Percentiles rank a stretch among this genome's conserved stretches.
These are phyloP conservation scores for Salix exigua DNA, from an alignment of 345 rosid species.

Conservation along the genomic window DNA sequence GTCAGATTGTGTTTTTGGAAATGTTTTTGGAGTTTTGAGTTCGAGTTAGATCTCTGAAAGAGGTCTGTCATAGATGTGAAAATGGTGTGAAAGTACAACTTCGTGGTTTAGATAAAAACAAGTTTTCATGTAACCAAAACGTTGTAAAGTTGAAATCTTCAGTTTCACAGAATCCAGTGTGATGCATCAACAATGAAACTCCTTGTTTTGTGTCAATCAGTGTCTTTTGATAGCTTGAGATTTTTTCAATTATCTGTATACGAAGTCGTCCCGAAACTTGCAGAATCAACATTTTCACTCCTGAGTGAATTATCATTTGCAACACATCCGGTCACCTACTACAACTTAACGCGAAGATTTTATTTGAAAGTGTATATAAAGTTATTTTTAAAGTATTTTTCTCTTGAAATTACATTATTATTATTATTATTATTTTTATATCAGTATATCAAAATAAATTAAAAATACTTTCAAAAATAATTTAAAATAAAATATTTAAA, in stretches of 20 bases:
- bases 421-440: too few relatives aligned
- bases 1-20: background rate
- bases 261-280: background rate
- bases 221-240: background rate
- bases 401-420: too few relatives aligned
- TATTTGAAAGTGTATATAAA: too few relatives aligned
- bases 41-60: background rate
- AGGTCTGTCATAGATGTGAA: background rate
- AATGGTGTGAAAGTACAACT: conserved; percentile 6
- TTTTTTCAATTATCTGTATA: background rate
- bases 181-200: background rate
- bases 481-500: too few relatives aligned
- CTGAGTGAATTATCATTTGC: background rate
- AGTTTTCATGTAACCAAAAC: background rate
- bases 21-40: background rate
- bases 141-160: conserved; percentile 6
- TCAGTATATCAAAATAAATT: too few relatives aligned
- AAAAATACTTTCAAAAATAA: too few relatives aligned
- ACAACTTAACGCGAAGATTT: too few relatives aligned
- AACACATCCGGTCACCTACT: too few relatives aligned
- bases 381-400: too few relatives aligned
- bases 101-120: conserved; percentile 6
- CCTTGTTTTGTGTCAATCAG: background rate
- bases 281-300: background rate
- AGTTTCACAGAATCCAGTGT: background rate